Base-by-base conservation (phyloP, 768 basidiomycete species). In the Tremella yokohamensis region DNA sequence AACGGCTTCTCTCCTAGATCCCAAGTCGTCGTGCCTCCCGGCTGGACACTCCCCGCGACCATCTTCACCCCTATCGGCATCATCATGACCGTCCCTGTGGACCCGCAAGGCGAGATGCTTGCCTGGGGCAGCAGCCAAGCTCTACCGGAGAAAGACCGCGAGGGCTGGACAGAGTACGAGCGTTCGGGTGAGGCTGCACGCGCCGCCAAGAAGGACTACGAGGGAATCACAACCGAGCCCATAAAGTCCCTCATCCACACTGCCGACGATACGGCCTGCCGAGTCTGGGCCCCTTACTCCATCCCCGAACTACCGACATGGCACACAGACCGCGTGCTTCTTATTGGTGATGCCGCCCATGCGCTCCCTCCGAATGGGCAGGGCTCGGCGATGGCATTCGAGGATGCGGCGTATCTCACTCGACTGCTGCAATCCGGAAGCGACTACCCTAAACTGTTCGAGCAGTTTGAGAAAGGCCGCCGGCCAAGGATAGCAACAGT, bases 331-430 rank as follows among this genome's bases (percentile, higher is more conserved):
- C 40, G 64, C 1, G 54, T 58, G 11, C 59, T 57, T 34, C 54
- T 70, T 1, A 52, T 70, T 1, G 69, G 66, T 13, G 69, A 70
- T 37, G 69, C 69, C 0, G 69, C 69, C n/a, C 69, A 70, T 29
- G 66, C 52, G 6, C 26, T 70, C 2, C 61, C 63, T 3, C 44
- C 57, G 0, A 61, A 60, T 24, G 69, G 69, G 45, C 66, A 65
- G 52, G 69, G 66, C 22, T 57, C 26, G 11, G 66, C 64, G 8
- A 24, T 62, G 40, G 69, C 69, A 0, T 68, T 70, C 25, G 66
- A 70, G 56, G 69, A 70, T 50, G 64, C 52, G 2, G 69, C 61
- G 3, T 20, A 63, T 24, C 26, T 70, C 20, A 15, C 60, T 8
- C 52, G 65, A 8, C 47, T 69, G 15, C 26, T 69, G 1, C 22